Conservation (phyloP, 192 early-diverging fungal species). For the Coemansia sp. region DNA sequence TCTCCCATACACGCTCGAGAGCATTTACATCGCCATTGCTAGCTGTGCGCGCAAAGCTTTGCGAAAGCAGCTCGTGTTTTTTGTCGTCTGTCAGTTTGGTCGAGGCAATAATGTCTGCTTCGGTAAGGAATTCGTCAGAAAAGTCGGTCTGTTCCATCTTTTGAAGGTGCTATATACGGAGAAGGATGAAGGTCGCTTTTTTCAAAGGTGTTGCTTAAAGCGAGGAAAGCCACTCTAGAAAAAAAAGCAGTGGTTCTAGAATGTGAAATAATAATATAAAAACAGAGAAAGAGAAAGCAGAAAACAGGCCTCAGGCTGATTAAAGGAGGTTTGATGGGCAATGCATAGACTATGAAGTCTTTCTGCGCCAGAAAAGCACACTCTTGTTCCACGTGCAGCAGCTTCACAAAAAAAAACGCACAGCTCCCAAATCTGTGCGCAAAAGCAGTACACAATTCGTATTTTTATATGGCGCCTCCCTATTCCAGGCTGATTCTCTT, state of each 20-base stretch:
- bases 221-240: background rate
- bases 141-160: slow-evolving; percentile 22
- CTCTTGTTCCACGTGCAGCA: too few relatives aligned
- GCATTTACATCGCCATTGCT: slow-evolving; percentile 71
- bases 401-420: too few relatives aligned
- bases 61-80: slow-evolving; percentile 60
- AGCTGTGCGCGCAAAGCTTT: slow-evolving; percentile 65
- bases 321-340: too few relatives aligned
- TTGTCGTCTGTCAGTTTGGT: slow-evolving; percentile 48
- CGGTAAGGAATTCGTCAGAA: slow-evolving; percentile 34
- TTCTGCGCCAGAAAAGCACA: too few relatives aligned
- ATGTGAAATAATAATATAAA: slow-evolving; percentile 7
- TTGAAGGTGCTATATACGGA: background rate
- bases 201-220: too few relatives aligned
- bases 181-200: too few relatives aligned
- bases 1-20: slow-evolving; percentile 61
- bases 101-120: slow-evolving; percentile 42
- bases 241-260: slow-evolving; percentile 1
- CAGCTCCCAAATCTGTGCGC: too few relatives aligned
- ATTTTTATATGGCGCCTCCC: too few relatives aligned
- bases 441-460: too few relatives aligned
- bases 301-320: background rate
- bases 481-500: too few relatives aligned
- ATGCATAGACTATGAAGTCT: too few relatives aligned
- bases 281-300: slow-evolving; percentile 4